These are phyloP conservation scores for Alternaria longipes DNA, from an alignment of 2,329 filamentous ascomycete genomes.

Conservation along the genomic window DNA sequence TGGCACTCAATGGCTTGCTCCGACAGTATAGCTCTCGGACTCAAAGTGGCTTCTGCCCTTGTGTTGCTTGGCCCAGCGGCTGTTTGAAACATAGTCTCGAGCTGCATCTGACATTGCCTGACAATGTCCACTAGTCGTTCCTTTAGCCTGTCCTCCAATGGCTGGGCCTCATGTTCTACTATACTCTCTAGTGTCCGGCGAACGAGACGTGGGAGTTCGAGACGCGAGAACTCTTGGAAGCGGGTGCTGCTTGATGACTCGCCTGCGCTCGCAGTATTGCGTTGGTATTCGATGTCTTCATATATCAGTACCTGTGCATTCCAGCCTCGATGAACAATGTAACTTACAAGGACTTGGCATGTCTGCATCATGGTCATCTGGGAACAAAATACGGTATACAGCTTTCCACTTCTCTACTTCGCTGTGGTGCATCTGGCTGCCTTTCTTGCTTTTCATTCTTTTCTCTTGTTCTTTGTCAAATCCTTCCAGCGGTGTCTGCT, in stretches of 20 bases:
- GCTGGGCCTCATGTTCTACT: constrained; percentile 38
- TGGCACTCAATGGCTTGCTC: background rate
- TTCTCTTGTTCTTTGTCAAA: constrained; percentile 40
- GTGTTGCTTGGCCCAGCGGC: background rate
- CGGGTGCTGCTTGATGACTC: constrained; percentile 25
- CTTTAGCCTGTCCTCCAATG: constrained; percentile 36
- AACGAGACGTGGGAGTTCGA: constrained; percentile 38
- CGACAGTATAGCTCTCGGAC: background rate
- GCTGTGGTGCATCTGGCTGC: constrained; percentile 24
- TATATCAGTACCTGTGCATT: background rate
- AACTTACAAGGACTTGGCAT: constrained; percentile 37
- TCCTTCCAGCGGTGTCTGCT: constrained; percentile 32
- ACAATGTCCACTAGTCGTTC: constrained; percentile 40
- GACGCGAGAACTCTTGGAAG: constrained; percentile 37
- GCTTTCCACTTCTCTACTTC: constrained; percentile 41
- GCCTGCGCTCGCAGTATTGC: background rate
- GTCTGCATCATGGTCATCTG: constrained; percentile 29
- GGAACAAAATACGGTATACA: constrained; percentile 37
- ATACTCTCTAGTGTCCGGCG: constrained; percentile 35
- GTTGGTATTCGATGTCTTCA: background rate
- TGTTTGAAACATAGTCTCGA: constrained; percentile 29
- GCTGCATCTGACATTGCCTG: constrained; percentile 31
- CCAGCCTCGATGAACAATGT: background rate
- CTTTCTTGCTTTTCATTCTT: constrained; percentile 38
- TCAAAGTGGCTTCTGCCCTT: background rate